Percentiles rank a stretch among this genome's conserved stretches.
phyloP scores from a whole-genome alignment of 371 early-diverging fungal genomes.

The Mucor indicus region DNA sequence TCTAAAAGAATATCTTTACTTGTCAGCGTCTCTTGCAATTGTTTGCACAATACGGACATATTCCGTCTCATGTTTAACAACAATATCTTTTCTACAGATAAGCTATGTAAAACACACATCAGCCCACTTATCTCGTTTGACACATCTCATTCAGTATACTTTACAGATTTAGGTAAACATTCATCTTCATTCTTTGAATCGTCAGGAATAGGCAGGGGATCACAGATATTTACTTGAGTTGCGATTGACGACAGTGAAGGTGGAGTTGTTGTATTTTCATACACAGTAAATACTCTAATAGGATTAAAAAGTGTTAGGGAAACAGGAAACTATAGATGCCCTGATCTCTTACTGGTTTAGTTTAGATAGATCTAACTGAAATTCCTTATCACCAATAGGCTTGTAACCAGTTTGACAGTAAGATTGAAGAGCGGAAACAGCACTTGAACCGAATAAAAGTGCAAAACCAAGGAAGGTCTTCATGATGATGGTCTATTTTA shows the following conservation, averaged over 20 bases:
- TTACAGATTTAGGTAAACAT: conserved; percentile 24
- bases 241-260: conserved; percentile 12
- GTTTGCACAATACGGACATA: conserved; percentile 10
- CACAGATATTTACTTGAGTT: conserved; percentile 26
- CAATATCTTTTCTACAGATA: conserved; percentile 19
- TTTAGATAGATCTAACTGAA: conserved; percentile 21
- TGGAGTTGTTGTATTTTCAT: conserved; percentile 11
- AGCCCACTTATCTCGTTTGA: too few relatives aligned
- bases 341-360: conserved; percentile 23
- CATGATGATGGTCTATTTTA: too few relatives aligned
- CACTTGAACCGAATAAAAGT: conserved; percentile 8
- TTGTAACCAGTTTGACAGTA: conserved; percentile 29
- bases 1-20: conserved; percentile 10
- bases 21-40: conserved; percentile 22
- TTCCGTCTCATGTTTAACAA: conserved; percentile 5
- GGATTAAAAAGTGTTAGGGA: background rate
- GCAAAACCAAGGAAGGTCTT: conserved; percentile 5
- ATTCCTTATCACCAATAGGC: conserved; percentile 15
- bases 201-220: conserved; percentile 16
- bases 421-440: conserved; percentile 16
- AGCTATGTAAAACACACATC: conserved; percentile 4
- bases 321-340: background rate
- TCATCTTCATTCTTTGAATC: conserved; percentile 14
- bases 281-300: conserved; percentile 16
- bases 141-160: background rate